Percentiles rank a stretch among this genome's conserved stretches.
Evolutionary conservation across 2,329 filamentous ascomycete genomes (phyloP).

Genomic region (Fusarium armeniacum): DNA sequence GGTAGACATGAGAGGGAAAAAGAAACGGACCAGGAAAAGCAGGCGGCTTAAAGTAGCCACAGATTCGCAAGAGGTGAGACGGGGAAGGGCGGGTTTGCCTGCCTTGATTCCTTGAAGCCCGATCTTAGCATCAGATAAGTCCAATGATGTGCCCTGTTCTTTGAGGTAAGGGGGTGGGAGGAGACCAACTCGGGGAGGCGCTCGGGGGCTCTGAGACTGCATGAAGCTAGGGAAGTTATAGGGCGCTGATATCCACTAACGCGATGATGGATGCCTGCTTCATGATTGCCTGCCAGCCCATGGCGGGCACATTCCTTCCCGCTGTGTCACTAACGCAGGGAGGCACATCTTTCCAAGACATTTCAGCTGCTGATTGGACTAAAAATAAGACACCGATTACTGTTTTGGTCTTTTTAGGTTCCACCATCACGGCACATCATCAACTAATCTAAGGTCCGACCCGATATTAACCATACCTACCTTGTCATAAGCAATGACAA

Average conservation of each 20-base stretch:
- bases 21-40: neutral
- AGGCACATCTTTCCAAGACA: neutral
- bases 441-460: neutral
- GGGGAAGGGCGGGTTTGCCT: neutral
- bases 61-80: neutral
- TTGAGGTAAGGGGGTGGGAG: neutral
- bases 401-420: neutral
- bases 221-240: conserved; percentile 3
- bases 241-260: conserved; percentile 10
- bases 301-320: neutral
- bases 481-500: neutral
- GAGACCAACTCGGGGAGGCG: too few relatives aligned
- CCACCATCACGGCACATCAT: neutral
- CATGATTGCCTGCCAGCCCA: neutral
- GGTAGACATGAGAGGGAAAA: neutral
- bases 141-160: conserved; percentile 16
- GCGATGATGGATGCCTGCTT: too few relatives aligned
- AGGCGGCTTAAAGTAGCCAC: conserved; percentile 4
- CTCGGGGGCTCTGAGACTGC: neutral
- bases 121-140: neutral
- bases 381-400: neutral
- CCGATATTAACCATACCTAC: neutral
- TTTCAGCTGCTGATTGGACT: neutral
- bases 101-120: neutral
- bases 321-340: neutral